Percentiles rank a stretch among this genome's conserved stretches.
Evolutionary conservation across 306 rosid genomes (phyloP).

Genomic region (Cucurbita maxima): DNA sequence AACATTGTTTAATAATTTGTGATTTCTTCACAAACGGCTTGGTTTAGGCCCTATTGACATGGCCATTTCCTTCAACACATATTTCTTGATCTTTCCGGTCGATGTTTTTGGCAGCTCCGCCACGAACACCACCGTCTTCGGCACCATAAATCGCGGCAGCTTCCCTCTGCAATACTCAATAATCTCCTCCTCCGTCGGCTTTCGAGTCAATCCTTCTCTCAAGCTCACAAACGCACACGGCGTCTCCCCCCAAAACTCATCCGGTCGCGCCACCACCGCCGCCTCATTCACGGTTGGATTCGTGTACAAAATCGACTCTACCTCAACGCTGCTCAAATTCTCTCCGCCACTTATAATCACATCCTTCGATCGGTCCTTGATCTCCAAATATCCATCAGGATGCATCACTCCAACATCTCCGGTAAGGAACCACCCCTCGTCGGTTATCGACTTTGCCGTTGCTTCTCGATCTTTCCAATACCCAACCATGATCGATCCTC

Average conservation of each 20-base stretch:
- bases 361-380: constrained; percentile 61
- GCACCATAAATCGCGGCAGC: constrained; percentile 54
- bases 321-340: constrained; percentile 71
- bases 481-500: constrained; percentile 43
- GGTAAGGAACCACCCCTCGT: constrained; percentile 49
- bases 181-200: constrained; percentile 36
- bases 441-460: constrained; percentile 17
- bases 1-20: too few relatives aligned
- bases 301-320: constrained; percentile 35
- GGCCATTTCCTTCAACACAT: constrained; percentile 28
- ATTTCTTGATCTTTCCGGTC: constrained; percentile 58
- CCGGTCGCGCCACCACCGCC: constrained; percentile 58
- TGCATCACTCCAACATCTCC: constrained; percentile 70
- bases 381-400: constrained; percentile 55
- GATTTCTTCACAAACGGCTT: neutral
- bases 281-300: constrained; percentile 56
- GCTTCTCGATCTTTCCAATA: constrained; percentile 42
- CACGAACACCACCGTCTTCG: constrained; percentile 42
- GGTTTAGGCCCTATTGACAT: constrained; percentile 25
- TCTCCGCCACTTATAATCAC: constrained; percentile 72
- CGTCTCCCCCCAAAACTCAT: constrained; percentile 74
- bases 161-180: constrained; percentile 31
- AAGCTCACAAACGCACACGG: constrained; percentile 67
- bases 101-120: constrained; percentile 55
- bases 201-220: constrained; percentile 17